Percentiles rank a stretch among this genome's conserved stretches.
phyloP scores from a whole-genome alignment of 192 early-diverging fungal genomes.

The Backusella luteola region DNA sequence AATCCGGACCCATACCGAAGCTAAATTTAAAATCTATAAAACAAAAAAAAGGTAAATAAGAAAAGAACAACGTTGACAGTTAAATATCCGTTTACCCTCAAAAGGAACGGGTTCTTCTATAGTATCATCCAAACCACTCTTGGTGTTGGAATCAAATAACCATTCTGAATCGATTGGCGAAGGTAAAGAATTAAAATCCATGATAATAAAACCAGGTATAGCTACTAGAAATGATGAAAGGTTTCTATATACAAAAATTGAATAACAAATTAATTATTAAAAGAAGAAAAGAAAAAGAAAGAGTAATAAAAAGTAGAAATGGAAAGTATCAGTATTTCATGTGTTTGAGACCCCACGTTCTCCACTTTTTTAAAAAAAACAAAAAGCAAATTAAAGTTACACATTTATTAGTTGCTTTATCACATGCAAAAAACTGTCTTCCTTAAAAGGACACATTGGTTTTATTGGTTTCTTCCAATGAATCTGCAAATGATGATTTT shows the following conservation, averaged over 20 bases:
- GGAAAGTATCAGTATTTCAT: slow-evolving; percentile 2
- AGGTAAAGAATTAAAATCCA: neutral
- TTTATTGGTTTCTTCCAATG: neutral
- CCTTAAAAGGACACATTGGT: slow-evolving; percentile 4
- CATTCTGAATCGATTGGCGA: neutral
- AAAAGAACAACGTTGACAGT: neutral
- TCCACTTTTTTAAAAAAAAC: slow-evolving; percentile 1
- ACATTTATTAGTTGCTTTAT: neutral
- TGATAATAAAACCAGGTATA: neutral
- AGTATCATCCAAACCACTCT: neutral
- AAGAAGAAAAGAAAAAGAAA: neutral
- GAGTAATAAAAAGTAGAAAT: neutral
- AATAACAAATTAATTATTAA: neutral
- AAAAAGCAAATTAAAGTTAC: neutral
- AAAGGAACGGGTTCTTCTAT: slow-evolving; percentile 29
- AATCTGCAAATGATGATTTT: neutral
- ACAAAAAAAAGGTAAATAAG: neutral
- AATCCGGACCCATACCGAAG: slow-evolving; percentile 33
- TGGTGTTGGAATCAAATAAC: neutral
- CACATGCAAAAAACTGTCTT: slow-evolving; percentile 8
- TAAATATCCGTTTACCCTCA: slow-evolving; percentile 24
- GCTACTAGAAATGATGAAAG: neutral
- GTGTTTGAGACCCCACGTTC: slow-evolving; percentile 2
- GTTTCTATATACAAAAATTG: neutral
- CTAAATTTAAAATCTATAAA: slow-evolving; percentile 36